Evolutionary conservation across 805 yeast species (phyloP), one percentile per base, ranked within the genome.

Genomic region (Candida lessepsii): DNA sequence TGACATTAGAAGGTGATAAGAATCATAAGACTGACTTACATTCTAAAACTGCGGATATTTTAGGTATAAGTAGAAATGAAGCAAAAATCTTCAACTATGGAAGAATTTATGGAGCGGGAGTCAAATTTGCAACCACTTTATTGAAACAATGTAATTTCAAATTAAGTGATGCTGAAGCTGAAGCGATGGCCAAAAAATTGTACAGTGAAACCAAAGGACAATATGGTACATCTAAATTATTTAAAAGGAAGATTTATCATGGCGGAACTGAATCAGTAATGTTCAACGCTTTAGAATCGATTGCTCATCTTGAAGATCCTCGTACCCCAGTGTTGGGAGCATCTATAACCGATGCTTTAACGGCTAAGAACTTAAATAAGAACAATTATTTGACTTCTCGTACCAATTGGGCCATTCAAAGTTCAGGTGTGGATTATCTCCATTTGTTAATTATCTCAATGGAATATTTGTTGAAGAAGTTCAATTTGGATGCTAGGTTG

Each of bases 81-180:
- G 99, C 99, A 5, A 93, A 93, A 53, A 79, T 90, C 7, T 95
- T 93, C 72, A 93, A 93, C 57, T 93, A 93, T 63, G 98, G 99
- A 21, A 75, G 99, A 46, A 93, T 93, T 29, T 93, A 93, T 63
- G 99, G 99, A 16, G 99, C 99, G 0, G 99, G 99, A 2, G 80
- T 83, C 14, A 84, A 81, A 51, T 93, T 89, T 64, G 96, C 99
- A 0, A 76, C 88, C 0, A 77, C 84, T n/a, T 64, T 90, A 30
- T 68, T 93, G 45, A 83, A 86, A 51, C 89, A 85, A 54, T 90
- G 89, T 63, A 88, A 89, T 53, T 85, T 95, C 0, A 60, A 65
- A 2, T 59, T 89, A 21, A 57, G 80, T 4, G 91, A 86, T 17
- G 65, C 61, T 1, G 83, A 85, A 40, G 96, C 96, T 1, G 65